Evolutionary conservation across 2,329 filamentous ascomycete genomes (phyloP).

Genomic region (Juglanconis oblonga): DNA sequence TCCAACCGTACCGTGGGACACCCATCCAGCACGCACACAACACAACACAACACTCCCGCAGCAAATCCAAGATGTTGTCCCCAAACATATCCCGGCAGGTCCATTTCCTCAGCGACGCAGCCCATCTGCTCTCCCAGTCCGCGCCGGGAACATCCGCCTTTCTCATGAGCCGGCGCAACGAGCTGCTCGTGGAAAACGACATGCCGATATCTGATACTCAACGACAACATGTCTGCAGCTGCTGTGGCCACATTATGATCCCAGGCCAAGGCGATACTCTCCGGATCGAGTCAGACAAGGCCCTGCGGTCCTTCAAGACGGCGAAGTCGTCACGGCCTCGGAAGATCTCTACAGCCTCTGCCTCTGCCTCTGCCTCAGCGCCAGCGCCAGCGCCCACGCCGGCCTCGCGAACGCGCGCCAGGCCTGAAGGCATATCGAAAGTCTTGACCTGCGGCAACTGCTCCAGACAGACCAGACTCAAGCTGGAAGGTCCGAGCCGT

Average conservation of each 20-base stretch:
- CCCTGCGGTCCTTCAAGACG: conserved; percentile 46
- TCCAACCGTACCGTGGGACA: background rate
- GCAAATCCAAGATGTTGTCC: conserved; percentile 9
- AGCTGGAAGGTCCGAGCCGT: conserved; percentile 35
- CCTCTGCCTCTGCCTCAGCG: background rate
- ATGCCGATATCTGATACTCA: conserved; percentile 45
- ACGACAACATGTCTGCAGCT: conserved; percentile 53
- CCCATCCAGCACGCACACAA: background rate
- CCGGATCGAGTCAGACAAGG: conserved; percentile 34
- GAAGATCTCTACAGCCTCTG: background rate
- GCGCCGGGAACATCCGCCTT: conserved; percentile 58
- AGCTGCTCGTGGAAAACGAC: conserved; percentile 46
- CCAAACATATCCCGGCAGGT: conserved; percentile 28
- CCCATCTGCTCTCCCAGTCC: conserved; percentile 50
- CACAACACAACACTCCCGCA: background rate
- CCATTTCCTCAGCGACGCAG: conserved; percentile 55
- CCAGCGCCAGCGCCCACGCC: background rate
- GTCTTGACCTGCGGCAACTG: conserved; percentile 45
- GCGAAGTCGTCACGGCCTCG: conserved; percentile 7
- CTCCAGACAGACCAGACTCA: conserved; percentile 38
- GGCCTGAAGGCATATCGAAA: conserved; percentile 33
- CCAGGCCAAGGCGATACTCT: conserved; percentile 44
- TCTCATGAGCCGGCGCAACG: conserved; percentile 53
- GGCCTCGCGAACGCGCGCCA: background rate
- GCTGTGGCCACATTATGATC: conserved; percentile 61